A percentile compares a stretch with the other conserved stretches of the same genome.
Conservation (phyloP, 169 alveolate species). For the Blepharisma undulans region DNA sequence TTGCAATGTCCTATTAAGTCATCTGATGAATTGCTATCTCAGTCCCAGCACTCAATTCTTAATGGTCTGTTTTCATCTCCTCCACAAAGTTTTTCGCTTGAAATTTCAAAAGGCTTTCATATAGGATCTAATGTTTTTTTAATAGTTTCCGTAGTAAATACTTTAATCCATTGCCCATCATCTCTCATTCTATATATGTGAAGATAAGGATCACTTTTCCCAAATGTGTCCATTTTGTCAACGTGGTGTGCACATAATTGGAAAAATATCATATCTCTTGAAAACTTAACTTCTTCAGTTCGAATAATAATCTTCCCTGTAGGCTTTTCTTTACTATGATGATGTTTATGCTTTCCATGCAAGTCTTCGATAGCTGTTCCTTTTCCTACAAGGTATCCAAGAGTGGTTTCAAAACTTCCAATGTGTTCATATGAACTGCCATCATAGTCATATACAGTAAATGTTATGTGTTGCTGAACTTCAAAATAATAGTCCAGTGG, state of each 20-base stretch:
- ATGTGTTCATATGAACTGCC: slow-evolving; percentile 28
- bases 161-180: slow-evolving; percentile 36
- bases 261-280: neutral
- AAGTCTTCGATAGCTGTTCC: neutral
- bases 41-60: slow-evolving; percentile 65
- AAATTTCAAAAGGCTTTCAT: slow-evolving; percentile 48
- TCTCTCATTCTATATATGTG: slow-evolving; percentile 41
- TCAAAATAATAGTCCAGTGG: slow-evolving; percentile 33
- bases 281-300: slow-evolving; percentile 36
- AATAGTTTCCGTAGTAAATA: slow-evolving; percentile 40
- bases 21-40: slow-evolving; percentile 38
- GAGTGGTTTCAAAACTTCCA: slow-evolving; percentile 53
- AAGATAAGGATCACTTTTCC: slow-evolving; percentile 53
- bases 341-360: neutral
- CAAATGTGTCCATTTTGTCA: slow-evolving; percentile 44
- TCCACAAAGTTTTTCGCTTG: slow-evolving; percentile 18
- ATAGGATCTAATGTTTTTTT: slow-evolving; percentile 48
- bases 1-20: slow-evolving; percentile 32
- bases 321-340: neutral
- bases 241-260: neutral
- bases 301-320: slow-evolving; percentile 43
- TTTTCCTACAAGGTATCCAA: slow-evolving; percentile 59
- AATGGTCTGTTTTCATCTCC: slow-evolving; percentile 41
- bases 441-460: slow-evolving; percentile 70
- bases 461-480: slow-evolving; percentile 46